A percentile compares a stretch with the other conserved stretches of the same genome.
Conservation (phyloP, 2,329 filamentous ascomycete species). For the Colletotrichum endophyticum region DNA sequence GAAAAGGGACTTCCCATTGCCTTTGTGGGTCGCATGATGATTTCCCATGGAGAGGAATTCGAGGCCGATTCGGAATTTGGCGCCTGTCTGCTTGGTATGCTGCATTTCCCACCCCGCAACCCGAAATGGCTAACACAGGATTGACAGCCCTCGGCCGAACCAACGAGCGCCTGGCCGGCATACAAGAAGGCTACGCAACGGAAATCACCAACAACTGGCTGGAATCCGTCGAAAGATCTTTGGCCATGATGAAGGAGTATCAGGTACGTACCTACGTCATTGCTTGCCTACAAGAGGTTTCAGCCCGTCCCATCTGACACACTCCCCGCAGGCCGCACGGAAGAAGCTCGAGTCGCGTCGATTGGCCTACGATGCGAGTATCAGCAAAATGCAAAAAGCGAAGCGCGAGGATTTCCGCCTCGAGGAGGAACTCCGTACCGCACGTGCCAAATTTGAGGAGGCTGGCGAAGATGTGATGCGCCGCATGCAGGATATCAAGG, state of each 20-base stretch:
- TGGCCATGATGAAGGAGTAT: constrained; percentile 97
- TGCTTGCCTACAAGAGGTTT: background rate
- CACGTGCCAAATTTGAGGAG: constrained; percentile 97
- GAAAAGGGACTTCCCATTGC: constrained; percentile 84
- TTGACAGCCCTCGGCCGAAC: constrained; percentile 74
- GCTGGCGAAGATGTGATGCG: constrained; percentile 89
- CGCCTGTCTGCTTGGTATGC: constrained; percentile 76
- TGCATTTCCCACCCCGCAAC: constrained; percentile 10
- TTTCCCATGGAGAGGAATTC: constrained; percentile 89
- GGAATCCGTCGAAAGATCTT: constrained; percentile 86
- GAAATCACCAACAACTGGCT: constrained; percentile 85
- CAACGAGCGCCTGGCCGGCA: constrained; percentile 84
- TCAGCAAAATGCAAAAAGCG: constrained; percentile 88
- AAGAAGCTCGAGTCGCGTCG: constrained; percentile 94
- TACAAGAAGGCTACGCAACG: constrained; percentile 83
- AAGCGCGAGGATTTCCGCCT: constrained; percentile 93
- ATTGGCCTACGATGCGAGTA: constrained; percentile 88
- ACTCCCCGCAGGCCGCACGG: constrained; percentile 65
- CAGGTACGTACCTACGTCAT: constrained; percentile 64
- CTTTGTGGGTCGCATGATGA: constrained; percentile 84
- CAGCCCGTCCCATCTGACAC: constrained; percentile 18
- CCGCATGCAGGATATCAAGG: constrained; percentile 96
- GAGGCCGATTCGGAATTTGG: constrained; percentile 90
- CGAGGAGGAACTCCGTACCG: constrained; percentile 88
- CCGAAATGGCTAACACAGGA: background rate